Evolutionary conservation across 352 stramenopile species (phyloP), one percentile per base, ranked within the genome.

Genomic region (Aphanomyces stellatus): DNA sequence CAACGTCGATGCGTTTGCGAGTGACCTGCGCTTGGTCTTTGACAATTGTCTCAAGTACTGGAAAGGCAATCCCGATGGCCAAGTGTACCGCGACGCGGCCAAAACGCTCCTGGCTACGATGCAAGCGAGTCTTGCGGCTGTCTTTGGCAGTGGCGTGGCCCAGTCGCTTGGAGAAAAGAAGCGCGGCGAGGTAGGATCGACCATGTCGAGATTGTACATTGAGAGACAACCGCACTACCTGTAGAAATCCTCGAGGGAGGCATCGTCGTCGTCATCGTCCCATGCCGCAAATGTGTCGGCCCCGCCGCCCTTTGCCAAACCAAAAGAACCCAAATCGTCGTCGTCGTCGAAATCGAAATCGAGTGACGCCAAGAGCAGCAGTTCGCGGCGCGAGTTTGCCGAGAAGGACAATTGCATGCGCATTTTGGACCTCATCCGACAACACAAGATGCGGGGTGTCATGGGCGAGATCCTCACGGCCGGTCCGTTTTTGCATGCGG

Each of bases 11-110:
- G 74, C 85, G 30, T 90, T 93, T 53, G 48, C 88, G 22, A 71
- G 72, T 22, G 82, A 85, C 10, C 68, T 91, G 51, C 79, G 87
- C 57, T 69, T 92, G n/a, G 81, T 93, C 2, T 94, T 94, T 69
- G 84, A 91, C 65, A 94, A 94, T 56, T 94, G 86, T 53, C 79
- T 93, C 59, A 73, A 70, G 11, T 94, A 94, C 69, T 94, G 86
- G 86, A 85, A 79, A 41, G 69, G 69, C 15, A 82, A 91, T 63
- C 78, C 82, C 6, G 78, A 90, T n/a, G 86, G 86, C 2, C 79
- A 87, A 41, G 79, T 82, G 6, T 94, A 94, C 42, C 92, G 82
- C 40, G 80, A 88, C 7, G 91, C 83, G 6, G 86, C 83, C 1
- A 84, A 85, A 51, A 80, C 71, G 35, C 65, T 94, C 46, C 56